A percentile compares a stretch with the other conserved stretches of the same genome.
phyloP scores from a whole-genome alignment of 2,329 filamentous ascomycete genomes.

The Alternaria metachromatica region DNA sequence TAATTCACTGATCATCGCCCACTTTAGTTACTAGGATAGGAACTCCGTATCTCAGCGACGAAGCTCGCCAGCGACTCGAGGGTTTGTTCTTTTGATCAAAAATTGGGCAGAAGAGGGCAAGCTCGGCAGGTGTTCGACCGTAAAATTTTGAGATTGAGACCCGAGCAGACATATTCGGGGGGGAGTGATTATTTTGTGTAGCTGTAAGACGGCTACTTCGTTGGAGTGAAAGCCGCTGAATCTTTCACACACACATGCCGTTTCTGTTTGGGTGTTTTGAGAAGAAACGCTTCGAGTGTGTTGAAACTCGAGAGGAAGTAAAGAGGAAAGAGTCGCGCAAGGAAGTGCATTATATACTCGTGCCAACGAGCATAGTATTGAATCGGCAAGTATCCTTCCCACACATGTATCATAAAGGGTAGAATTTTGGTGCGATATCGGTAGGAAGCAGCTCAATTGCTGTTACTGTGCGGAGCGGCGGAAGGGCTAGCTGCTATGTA shows the following conservation, averaged over 20 bases:
- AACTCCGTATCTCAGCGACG: not conserved
- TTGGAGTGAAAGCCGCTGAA: not conserved
- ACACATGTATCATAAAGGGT: too few relatives aligned
- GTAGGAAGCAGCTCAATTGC: not conserved
- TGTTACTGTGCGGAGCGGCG: too few relatives aligned
- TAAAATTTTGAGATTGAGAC: fast-evolving
- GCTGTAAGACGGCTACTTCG: not conserved
- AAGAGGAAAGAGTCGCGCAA: not conserved
- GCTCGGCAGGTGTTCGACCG: not conserved
- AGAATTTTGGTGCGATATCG: too few relatives aligned
- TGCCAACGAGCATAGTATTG: not conserved
- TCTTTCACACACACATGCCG: too few relatives aligned
- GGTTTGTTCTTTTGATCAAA: too few relatives aligned
- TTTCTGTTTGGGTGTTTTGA: too few relatives aligned
- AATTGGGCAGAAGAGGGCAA: not conserved
- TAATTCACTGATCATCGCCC: not conserved
- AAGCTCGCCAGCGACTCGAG: not conserved
- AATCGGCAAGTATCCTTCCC: too few relatives aligned
- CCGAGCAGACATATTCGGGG: not conserved
- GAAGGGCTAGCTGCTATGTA: not conserved
- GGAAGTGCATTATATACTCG: not conserved
- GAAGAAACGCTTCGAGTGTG: not conserved
- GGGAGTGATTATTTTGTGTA: not conserved
- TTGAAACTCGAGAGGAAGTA: not conserved
- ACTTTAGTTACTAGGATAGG: not conserved